Evolutionary conservation across 805 yeast genomes (phyloP).

Genomic region (Cyberlindnera bimundalis): DNA sequence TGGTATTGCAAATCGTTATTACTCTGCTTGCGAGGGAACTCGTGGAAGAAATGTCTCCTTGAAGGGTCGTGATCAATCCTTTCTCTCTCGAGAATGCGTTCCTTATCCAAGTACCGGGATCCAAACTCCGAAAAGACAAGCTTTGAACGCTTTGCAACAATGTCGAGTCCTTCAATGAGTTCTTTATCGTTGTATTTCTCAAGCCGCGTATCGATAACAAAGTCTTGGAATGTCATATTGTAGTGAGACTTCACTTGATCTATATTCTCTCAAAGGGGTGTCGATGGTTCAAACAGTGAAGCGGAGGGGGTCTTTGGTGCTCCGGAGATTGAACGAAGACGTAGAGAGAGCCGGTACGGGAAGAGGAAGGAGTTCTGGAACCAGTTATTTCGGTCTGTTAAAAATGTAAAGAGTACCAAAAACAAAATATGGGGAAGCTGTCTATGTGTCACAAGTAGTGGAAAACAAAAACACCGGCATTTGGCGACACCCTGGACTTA

Average conservation of each 20-base stretch:
- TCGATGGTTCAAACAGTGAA: background rate
- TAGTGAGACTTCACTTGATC: too few relatives aligned
- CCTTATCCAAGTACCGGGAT: conserved; percentile 9
- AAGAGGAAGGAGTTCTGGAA: too few relatives aligned
- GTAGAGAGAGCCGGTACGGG: too few relatives aligned
- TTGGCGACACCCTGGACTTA: too few relatives aligned
- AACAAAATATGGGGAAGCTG: too few relatives aligned
- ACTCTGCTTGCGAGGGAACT: conserved; percentile 28
- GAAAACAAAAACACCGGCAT: background rate
- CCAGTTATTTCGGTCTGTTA: too few relatives aligned
- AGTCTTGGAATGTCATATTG: conserved; percentile 22
- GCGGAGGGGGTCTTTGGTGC: background rate
- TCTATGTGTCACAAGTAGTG: too few relatives aligned
- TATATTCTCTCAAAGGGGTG: too few relatives aligned
- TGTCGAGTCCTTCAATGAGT: conserved; percentile 9
- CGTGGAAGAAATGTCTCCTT: conserved; percentile 24
- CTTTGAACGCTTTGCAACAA: conserved; percentile 2
- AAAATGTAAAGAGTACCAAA: too few relatives aligned
- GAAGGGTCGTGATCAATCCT: conserved; percentile 19
- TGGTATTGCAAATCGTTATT: conserved; percentile 28
- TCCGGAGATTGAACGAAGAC: too few relatives aligned
- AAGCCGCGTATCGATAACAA: conserved; percentile 19
- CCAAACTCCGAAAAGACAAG: conserved; percentile 3
- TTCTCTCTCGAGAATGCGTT: conserved; percentile 14
- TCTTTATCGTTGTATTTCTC: conserved; percentile 15